Evolutionary conservation across 148 eudicot genomes (phyloP).

Genomic region (Salicornia ramosissima): DNA sequence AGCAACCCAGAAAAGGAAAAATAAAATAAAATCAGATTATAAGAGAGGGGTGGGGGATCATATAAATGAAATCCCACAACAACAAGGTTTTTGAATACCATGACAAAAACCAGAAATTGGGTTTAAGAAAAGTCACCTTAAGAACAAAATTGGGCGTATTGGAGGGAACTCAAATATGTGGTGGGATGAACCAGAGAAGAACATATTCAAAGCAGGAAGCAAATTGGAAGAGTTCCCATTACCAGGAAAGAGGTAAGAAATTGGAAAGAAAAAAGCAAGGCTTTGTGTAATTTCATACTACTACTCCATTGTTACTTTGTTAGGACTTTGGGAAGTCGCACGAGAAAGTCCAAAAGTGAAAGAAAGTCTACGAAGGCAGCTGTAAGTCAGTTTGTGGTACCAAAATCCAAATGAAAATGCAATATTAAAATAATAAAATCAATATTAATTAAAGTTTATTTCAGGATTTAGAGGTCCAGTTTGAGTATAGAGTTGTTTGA

Average conservation of each 20-base stretch:
- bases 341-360: neutral
- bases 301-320: neutral
- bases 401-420: neutral
- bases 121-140: neutral
- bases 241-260: conserved; percentile 3
- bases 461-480: too few relatives aligned
- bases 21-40: too few relatives aligned
- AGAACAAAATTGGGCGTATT: neutral
- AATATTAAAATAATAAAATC: too few relatives aligned
- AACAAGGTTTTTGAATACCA: too few relatives aligned
- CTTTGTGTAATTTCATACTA: too few relatives aligned
- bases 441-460: too few relatives aligned
- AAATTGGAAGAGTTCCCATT: neutral
- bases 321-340: conserved; percentile 2
- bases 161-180: neutral
- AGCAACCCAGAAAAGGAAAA: neutral
- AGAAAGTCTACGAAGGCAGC: conserved; percentile 11
- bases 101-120: neutral
- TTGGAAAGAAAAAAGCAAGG: too few relatives aligned
- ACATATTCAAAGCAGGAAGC: neutral
- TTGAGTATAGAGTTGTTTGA: too few relatives aligned
- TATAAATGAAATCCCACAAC: neutral
- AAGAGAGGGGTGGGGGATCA: too few relatives aligned
- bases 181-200: neutral
- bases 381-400: conserved; percentile 25